Base-by-base conservation (phyloP, 1,284 basidiomycete genomes). In the Neonothopanus nambi region DNA sequence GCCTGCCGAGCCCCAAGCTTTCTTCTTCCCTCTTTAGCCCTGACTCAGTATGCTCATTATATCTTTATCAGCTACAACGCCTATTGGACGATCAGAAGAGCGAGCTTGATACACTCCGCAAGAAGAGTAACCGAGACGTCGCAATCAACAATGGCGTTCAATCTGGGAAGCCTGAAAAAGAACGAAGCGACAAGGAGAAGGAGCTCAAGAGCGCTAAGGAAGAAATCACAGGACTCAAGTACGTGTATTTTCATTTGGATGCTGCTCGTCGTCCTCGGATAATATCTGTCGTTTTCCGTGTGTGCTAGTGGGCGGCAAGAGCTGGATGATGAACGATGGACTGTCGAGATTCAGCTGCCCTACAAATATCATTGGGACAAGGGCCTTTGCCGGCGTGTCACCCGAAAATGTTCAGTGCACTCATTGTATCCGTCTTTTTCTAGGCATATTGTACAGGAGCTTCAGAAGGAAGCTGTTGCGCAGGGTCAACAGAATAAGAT, bases 371-470 rank as follows among this genome's bases (percentile, higher is more conserved):
- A 17, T 33, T 28, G n/a, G 17, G 13, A 18, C 30, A 15, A 20
- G 9, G 30, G n/a, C 28, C 45, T n/a, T 30, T 30, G 18, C 23
- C 12, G 33, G 21, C 5, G 11, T 33, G 30, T 33, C 8, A 33
- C 8, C 3, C 39, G 49, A 15, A 43, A 11, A 11, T 13, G 17
- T 26, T 35, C 18, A 8, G 17, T 36, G 35, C 20, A 38, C 30
- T 49, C 23, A 13, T 30, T 50, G 53, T 33, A 33, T 33, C 5
- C 12, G 3, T 21, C 24, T 60, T 33, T 33, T 9, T 33, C 30
- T 33, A 91, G 89, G 68, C 89, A 93, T 65, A 92, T 97, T 61
- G 84, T 96, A 23, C 87, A 91, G 63, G 89, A 94, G 63, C 76
- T 96, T 41, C 89, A 91, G 65, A 86, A 89, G 60, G 94, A 96